Base-by-base conservation (phyloP, 2,329 filamentous ascomycete species). In the Fusarium papillatum region DNA sequence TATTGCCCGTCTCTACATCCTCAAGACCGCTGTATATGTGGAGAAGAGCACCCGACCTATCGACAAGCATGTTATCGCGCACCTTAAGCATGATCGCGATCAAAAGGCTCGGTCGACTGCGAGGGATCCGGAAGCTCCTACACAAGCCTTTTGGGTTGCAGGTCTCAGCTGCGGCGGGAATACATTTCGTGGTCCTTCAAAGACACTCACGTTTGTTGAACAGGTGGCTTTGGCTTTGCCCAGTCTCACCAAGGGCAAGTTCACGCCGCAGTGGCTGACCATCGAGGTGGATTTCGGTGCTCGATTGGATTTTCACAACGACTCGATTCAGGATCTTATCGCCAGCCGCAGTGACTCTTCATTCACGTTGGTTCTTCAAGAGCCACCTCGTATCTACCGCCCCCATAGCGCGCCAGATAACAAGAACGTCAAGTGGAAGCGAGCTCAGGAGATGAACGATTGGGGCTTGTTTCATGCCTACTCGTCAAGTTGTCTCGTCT, bases 321-420 rank as follows among this genome's bases (percentile, higher is more conserved):
- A 85, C 24, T 88, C 84, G 2, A 86, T 91, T 38, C 73, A 87
- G 34, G 86, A 89, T 62, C 77, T 88, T 11, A 81, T 90, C 3
- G 79, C 82, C 76, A 85, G 75, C 81, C 80, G 80, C 38, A 39
- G 78, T 24, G 62, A 84, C 72, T 66, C 82, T 71, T 82, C 84
- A 0, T 78, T 91, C 19, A 88, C 87, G 0, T 76, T 93, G 4
- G 88, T 90, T 0, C 85, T 93, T 11, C 83, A 79, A 24, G 86
- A 88, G 36, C 85, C 89, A 2, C 90, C 90, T 0, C 84, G 84
- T 2, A 87, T 90, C 64, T 90, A 89, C 79, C 22, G 70, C 41
- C 38, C 41, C 71, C n/a, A 63, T 53, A 8, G 46, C 14, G 41
- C 11, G 2, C 36, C 69, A 61, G 66, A 60, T 34, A 43, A 66